phyloP scores from a whole-genome alignment of 495 filamentous ascomycete genomes.

The Tuber calosporum region DNA sequence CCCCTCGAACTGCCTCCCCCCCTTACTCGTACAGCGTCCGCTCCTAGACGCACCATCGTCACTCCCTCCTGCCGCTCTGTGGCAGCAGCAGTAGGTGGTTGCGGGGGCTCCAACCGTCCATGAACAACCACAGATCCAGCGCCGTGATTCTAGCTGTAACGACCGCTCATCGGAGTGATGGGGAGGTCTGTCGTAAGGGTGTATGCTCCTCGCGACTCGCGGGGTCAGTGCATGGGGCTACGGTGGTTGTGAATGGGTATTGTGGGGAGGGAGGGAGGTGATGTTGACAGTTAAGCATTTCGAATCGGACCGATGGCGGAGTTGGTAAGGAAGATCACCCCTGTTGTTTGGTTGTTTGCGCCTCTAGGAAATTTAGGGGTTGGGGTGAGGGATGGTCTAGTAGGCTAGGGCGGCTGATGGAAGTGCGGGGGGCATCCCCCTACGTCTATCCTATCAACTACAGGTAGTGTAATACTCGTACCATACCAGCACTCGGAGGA shows the following conservation, averaged over 20 bases:
- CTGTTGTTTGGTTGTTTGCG: background rate
- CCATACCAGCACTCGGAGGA: background rate
- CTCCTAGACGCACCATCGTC: background rate
- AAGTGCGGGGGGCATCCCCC: background rate
- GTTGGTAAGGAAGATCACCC: background rate
- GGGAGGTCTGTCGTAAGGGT: slow-evolving; percentile 81
- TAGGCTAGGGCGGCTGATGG: background rate
- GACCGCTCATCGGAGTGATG: slow-evolving; percentile 58
- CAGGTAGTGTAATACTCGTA: background rate
- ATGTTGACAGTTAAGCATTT: background rate
- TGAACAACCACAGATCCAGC: slow-evolving; percentile 59
- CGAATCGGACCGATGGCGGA: background rate
- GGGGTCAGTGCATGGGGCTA: slow-evolving; percentile 63
- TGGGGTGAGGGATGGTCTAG: background rate
- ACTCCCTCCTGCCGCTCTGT: background rate
- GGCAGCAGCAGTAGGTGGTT: background rate
- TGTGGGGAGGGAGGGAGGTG: background rate
- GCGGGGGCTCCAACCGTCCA: slow-evolving; percentile 54
- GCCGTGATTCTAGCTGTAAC: slow-evolving; percentile 74
- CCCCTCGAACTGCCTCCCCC: slow-evolving; percentile 70
- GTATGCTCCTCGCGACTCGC: slow-evolving; percentile 59
- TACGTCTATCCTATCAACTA: background rate
- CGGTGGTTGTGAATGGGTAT: too few relatives aligned
- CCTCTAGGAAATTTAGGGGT: background rate
- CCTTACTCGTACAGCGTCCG: too few relatives aligned